Base-by-base conservation (phyloP, 2,329 filamentous ascomycete genomes). In the Pseudogymnoascus sp. region DNA sequence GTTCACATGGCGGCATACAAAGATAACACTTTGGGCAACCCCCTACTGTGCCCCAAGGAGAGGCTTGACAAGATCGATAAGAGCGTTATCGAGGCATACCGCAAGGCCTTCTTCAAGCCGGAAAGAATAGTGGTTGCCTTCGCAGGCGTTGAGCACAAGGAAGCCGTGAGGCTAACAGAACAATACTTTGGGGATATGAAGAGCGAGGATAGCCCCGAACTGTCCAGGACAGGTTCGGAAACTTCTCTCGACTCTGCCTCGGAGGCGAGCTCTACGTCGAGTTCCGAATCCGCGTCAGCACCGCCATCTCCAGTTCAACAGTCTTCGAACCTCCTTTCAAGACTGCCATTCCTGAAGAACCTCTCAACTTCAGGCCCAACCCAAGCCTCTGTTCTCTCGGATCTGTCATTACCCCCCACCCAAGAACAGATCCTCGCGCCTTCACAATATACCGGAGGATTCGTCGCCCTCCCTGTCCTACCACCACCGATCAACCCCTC, bases 1-100 rank as follows among this genome's bases (percentile, higher is more conserved):
- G 88, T 97, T 37, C 94, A 99, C 74, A 94, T 92, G 78, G 91
- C 94, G 8, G 94, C 92, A 2, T 99, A 90, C 76, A 94, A 91
- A 78, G 89, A 94, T 72, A 97, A 99, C 76, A 97, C 94, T 0
- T 80, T 99, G 11, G 94, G 94, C 37, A 95, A 97, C 74, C 94
- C 94, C 3, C 75, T 99, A 66, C 77, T 99, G 58, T 99, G 94
- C 72, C 94, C 94, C 0, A 84, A 88, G 70, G 93, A 97, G 69
- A 81, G 92, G 58, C 77, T 99, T 61, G 78, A 77, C 0, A 77
- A 82, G 67, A 99, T 99, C 69, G 81, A 91, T 71, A 83, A 83
- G 67, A 76, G 80, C 28, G 86, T 89, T 6, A 85, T 97, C 59
- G 78, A 88, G 69, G 83, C 86, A 63, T 99, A 99, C 72, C 79